Conservation (phyloP, 2,329 filamentous ascomycete genomes). For the Talaromyces rugulosus region DNA sequence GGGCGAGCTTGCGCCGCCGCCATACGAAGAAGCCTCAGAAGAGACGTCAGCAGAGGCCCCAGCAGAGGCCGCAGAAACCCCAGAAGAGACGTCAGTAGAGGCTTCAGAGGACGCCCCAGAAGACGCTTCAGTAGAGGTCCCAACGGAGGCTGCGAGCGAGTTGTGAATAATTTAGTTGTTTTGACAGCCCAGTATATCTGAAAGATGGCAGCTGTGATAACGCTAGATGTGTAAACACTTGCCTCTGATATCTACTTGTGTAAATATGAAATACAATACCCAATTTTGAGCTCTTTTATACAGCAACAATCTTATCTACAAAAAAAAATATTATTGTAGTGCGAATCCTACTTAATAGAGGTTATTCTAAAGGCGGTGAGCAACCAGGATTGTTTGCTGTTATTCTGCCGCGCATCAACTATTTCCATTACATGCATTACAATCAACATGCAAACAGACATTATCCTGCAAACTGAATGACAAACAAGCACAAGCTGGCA, state of each 20-base stretch:
- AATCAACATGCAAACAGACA: not conserved
- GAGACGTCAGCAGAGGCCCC: not conserved
- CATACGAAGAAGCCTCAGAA: conserved; percentile 19
- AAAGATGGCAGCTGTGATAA: not conserved
- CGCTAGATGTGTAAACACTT: not conserved
- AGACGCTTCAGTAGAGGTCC: not conserved
- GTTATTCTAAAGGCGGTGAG: not conserved
- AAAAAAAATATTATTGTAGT: not conserved
- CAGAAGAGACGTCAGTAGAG: not conserved
- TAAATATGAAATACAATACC: not conserved
- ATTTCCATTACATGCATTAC: not conserved
- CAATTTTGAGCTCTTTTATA: not conserved
- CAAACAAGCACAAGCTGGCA: not conserved
- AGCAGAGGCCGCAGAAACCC: not conserved
- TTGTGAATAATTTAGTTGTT: not conserved
- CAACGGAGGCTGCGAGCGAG: not conserved
- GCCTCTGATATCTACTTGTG: not conserved
- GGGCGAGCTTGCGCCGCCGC: conserved; percentile 33
- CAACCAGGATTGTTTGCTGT: not conserved
- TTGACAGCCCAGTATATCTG: not conserved
- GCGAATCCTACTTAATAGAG: not conserved
- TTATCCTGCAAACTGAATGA: not conserved
- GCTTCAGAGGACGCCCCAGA: not conserved
- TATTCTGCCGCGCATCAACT: not conserved
- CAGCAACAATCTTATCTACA: not conserved